These are phyloP conservation scores for Cadophora luteo-olivacea DNA, from an alignment of 2,329 filamentous ascomycete species.

Conservation along the genomic window DNA sequence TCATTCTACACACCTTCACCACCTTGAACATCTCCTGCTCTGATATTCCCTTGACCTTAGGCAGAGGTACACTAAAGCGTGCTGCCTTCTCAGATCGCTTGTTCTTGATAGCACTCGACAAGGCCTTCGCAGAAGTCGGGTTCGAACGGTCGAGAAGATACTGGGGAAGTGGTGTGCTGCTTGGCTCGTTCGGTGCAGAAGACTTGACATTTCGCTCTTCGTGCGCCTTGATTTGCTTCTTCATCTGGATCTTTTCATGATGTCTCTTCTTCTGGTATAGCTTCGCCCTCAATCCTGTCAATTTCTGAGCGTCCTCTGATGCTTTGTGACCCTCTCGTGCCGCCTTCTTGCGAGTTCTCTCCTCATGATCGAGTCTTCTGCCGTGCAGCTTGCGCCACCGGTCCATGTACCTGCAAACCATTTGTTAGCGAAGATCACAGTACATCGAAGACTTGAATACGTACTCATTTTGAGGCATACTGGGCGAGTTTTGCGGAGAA, in stretches of 20 bases:
- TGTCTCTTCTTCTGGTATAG: conserved; percentile 91
- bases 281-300: conserved; percentile 91
- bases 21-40: conserved; percentile 99
- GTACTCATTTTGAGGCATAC: conserved; percentile 79
- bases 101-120: conserved; percentile 87
- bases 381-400: conserved; percentile 73
- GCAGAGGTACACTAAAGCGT: conserved; percentile 88
- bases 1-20: conserved; percentile 50
- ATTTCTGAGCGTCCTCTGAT: conserved; percentile 89
- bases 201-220: conserved; percentile 94
- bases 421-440: neutral
- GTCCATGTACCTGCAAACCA: conserved; percentile 60
- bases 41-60: conserved; percentile 90
- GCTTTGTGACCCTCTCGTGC: conserved; percentile 90
- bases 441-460: neutral
- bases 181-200: conserved; percentile 70
- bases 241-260: conserved; percentile 98
- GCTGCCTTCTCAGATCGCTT: conserved; percentile 94
- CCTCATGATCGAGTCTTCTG: conserved; percentile 60
- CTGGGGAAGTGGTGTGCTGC: conserved; percentile 81
- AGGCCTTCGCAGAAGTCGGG: conserved; percentile 67
- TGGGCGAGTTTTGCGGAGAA: conserved; percentile 23
- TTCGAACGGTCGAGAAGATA: conserved; percentile 86
- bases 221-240: conserved; percentile 91
- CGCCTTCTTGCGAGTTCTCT: conserved; percentile 83